Conservation (phyloP, 2,329 filamentous ascomycete species). For the Macrophomina pseudophaseolina region DNA sequence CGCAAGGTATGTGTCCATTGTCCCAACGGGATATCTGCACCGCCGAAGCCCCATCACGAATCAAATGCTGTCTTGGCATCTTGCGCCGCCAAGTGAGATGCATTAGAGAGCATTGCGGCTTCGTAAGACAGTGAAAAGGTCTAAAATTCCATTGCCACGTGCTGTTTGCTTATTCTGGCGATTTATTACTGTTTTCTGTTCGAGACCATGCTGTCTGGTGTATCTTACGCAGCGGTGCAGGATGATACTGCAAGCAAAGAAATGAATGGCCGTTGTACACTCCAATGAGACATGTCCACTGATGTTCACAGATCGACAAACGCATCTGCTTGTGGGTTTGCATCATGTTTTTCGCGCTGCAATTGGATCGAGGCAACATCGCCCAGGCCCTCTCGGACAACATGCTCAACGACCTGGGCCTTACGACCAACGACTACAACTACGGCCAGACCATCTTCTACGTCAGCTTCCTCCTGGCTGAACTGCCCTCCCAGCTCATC, state of each 20-base stretch:
- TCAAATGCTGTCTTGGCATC: background rate
- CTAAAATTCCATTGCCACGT: background rate
- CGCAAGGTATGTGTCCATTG: conserved; percentile 51
- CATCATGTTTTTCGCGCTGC: conserved; percentile 60
- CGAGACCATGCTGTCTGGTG: background rate
- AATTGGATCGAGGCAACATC: conserved; percentile 57
- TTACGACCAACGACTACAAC: conserved; percentile 47
- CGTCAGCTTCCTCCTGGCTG: conserved; percentile 72
- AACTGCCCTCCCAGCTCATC: conserved; percentile 54
- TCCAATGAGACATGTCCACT: background rate
- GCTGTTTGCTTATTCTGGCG: background rate
- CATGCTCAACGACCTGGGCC: conserved; percentile 38
- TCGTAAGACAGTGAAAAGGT: background rate
- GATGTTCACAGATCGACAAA: conserved; percentile 51
- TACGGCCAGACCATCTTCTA: conserved; percentile 67
- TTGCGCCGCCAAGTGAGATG: background rate
- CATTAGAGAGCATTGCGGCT: background rate
- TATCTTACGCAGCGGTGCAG: background rate
- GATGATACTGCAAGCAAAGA: background rate
- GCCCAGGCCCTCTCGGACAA: conserved; percentile 44
- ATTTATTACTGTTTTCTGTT: background rate
- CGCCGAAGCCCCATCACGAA: background rate
- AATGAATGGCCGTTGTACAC: background rate
- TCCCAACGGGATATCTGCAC: background rate
- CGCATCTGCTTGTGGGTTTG: conserved; percentile 59